A percentile compares a stretch with the other conserved stretches of the same genome.
phyloP scores from a whole-genome alignment of 176 grass and related monocot genomes.

The Paspalum notatum region DNA sequence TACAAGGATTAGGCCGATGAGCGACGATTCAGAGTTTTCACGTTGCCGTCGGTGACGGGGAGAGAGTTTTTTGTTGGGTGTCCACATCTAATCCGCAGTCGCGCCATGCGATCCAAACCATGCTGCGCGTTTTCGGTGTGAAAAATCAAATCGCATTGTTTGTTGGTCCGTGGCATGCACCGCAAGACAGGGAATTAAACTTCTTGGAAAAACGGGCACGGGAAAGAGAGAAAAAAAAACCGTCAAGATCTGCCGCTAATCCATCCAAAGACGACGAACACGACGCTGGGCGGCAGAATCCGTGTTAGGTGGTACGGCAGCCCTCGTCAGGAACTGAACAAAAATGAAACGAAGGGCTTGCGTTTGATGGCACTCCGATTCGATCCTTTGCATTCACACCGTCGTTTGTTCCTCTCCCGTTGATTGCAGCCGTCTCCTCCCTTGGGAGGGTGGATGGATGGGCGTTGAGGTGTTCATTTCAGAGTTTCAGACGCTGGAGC shows the following conservation, averaged over 20 bases:
- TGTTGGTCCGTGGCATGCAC: background rate
- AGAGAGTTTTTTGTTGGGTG: background rate
- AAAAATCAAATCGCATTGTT: background rate
- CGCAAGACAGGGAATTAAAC: background rate
- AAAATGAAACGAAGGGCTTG: too few relatives aligned
- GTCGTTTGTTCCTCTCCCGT: background rate
- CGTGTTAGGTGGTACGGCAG: background rate
- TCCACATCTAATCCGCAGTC: background rate
- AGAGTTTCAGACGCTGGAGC: background rate
- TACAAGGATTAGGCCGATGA: too few relatives aligned
- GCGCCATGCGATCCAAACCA: background rate
- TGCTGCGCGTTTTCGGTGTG: background rate
- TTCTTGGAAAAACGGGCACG: background rate
- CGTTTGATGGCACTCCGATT: too few relatives aligned
- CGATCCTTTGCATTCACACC: background rate
- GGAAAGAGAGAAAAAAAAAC: background rate
- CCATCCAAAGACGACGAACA: background rate
- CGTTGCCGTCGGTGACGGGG: background rate
- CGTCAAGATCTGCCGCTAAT: background rate
- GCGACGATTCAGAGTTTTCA: background rate
- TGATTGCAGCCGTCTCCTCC: background rate
- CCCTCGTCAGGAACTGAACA: background rate
- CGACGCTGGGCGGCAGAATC: background rate
- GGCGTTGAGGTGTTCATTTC: background rate
- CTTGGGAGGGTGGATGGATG: background rate